These are phyloP conservation scores for Phytopythium chamaehyphon DNA, from an alignment of 352 stramenopile species.

Conservation along the genomic window DNA sequence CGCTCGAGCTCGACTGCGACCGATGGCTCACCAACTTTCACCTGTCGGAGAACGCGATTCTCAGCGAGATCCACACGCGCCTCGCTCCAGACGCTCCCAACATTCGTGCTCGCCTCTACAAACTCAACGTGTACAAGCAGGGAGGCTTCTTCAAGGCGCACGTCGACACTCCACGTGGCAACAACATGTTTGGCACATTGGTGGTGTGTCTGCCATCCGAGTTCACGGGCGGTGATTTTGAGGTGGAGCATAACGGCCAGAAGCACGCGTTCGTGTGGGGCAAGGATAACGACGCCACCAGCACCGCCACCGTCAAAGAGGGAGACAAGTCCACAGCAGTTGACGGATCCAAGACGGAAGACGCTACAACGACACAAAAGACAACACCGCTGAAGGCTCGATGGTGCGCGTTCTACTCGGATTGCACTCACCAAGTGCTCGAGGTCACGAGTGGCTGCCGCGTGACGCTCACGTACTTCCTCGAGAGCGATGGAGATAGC, in stretches of 20 bases:
- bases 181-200: slow-evolving; percentile 1
- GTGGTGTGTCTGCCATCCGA: neutral
- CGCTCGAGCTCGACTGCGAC: neutral
- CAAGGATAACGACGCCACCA: neutral
- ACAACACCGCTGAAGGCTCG: no score
- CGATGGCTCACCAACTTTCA: neutral
- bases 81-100: neutral
- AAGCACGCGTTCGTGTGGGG: slow-evolving; percentile 1
- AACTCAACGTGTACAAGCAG: slow-evolving; percentile 2
- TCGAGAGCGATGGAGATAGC: slow-evolving; percentile 1
- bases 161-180: neutral
- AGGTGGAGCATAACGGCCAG: neutral
- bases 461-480: slow-evolving; percentile 1
- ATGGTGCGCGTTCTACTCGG: slow-evolving; percentile 4
- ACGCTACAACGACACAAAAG: no score
- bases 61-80: neutral
- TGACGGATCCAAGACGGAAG: no score
- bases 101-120: neutral
- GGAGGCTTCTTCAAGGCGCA: slow-evolving; percentile 3
- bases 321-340: no score
- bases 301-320: no score
- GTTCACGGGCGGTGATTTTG: neutral
- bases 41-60: neutral
- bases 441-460: neutral
- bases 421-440: neutral